Base-by-base conservation (phyloP, 2,329 filamentous ascomycete species). In the Trichoderma cornu-damae region DNA sequence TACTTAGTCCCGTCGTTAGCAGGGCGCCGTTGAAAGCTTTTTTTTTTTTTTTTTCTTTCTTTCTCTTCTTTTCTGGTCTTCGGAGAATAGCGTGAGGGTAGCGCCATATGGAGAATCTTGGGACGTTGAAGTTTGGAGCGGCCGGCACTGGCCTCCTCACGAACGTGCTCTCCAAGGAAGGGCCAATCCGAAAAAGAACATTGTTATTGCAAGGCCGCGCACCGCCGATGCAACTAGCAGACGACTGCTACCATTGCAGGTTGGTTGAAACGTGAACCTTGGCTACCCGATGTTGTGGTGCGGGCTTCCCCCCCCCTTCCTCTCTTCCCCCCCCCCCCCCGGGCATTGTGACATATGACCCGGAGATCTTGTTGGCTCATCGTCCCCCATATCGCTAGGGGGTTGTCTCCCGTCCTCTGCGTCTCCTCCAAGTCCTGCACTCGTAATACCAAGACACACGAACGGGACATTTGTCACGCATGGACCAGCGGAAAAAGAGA, bases 331-430 rank as follows among this genome's bases (percentile, higher is more conserved):
- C 18, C 20, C 20, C 9, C 6, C 42, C 20, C 55, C 47, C 47
- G 14, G 30, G 55, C 34, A 52, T 52, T 51, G 48, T 58, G 55
- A 58, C 40, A 53, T 58, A 54, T 53, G 48, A 58, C 34, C 49
- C 32, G 34, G 18, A 40, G 42, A 58, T 58, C 56, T 53, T 54
- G 56, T 58, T 53, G 56, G 49, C 34, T 44, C 47, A 40, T 32
- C 26, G 34, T 34, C 50, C 50, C n/a, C 24, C 50, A 54, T 35
- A 35, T 42, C 32, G 49, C 49, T 14, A 22, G 42, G 51, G 16
- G 51, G 16, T 38, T 46, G 30, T 46, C 34, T 28, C 42, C n/a
- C 22, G 48, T 42, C 34, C 18, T 42, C 44, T 16, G 6, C 49
- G 42, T 20, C 16, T 47, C 30, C n/a, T n/a, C 16, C 51, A 55